Evolutionary conservation across 164 flowering plant species (phyloP), one percentile per base, ranked within the genome.

Genomic region (Sextonia rubra): DNA sequence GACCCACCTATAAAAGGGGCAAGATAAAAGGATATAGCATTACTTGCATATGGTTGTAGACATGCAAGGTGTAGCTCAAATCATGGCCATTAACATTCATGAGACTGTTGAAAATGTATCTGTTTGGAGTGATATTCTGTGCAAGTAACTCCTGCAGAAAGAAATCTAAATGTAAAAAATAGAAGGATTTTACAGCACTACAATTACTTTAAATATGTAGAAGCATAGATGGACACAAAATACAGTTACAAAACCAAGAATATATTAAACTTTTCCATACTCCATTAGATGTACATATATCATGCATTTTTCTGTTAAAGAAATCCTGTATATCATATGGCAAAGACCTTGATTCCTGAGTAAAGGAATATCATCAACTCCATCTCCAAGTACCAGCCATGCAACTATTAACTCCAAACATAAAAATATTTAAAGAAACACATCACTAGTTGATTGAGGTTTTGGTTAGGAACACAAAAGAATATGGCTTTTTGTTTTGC

Each of bases 21-120:
- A 48, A 62, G 63, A 71, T 64, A 55, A 75, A 60, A 69, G 76
- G 76, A 80, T 77, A 81, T 75, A 75, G 70, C 73, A 69, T 83
- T 91, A 91, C 98, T 80, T 89, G 89, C 95, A 93, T 91, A 68
- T 89, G 74, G 82, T 83, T 86, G 92, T 88, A 89, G 69, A 89
- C 75, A 37, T 80, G 68, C 78, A 88, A 73, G 44, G 83, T 85
- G 79, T 86, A 91, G 78, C 78, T 77, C 85, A 91, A 78, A 76
- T 93, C 97, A 80, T 85, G 83, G 71, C 96, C 86, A 81, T 91
- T 93, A 58, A 86, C 97, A 82, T 91, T 93, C 96, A 93, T 93
- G 68, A 91, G 87, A 84, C 98, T 91, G 87, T 93, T 93, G 85
- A 86, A 86, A 26, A 93, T 89, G 66, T 84, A 89, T n/a, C 79